Conservation (phyloP, 2,329 filamentous ascomycete species). For the Lojkania enalia region DNA sequence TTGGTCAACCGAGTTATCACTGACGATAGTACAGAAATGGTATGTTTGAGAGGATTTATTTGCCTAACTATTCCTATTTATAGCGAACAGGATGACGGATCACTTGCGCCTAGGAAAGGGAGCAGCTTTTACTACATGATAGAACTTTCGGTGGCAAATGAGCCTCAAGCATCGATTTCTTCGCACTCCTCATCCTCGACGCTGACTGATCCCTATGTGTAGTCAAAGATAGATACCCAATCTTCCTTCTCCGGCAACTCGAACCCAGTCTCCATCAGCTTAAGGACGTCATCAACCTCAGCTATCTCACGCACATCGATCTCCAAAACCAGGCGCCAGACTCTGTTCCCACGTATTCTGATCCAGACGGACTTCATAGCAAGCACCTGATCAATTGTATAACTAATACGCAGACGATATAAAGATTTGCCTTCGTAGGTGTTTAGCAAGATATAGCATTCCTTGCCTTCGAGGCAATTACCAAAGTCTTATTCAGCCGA, state of each 20-base stretch:
- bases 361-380: slow-evolving; percentile 17
- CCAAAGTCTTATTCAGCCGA: slow-evolving; percentile 10
- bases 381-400: slow-evolving; percentile 3
- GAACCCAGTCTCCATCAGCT: slow-evolving; percentile 6
- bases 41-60: no score
- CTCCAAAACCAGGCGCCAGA: slow-evolving; percentile 20
- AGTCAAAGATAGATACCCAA: slow-evolving; percentile 3
- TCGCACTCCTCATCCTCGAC: slow-evolving; percentile 11
- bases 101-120: no score
- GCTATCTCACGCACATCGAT: slow-evolving; percentile 1
- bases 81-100: no score
- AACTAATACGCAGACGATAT: background rate
- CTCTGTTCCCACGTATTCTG: slow-evolving; percentile 4
- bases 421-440: background rate
- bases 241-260: slow-evolving; percentile 3
- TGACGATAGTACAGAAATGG: no score
- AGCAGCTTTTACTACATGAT: background rate
- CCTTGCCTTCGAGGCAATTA: background rate
- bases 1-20: no score
- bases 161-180: slow-evolving; percentile 1
- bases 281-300: background rate
- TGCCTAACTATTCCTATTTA: no score
- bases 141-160: background rate
- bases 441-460: background rate
- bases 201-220: background rate